phyloP scores from a whole-genome alignment of 108 stramenopile genomes.

The Cyclostephanos invisitatus region DNA sequence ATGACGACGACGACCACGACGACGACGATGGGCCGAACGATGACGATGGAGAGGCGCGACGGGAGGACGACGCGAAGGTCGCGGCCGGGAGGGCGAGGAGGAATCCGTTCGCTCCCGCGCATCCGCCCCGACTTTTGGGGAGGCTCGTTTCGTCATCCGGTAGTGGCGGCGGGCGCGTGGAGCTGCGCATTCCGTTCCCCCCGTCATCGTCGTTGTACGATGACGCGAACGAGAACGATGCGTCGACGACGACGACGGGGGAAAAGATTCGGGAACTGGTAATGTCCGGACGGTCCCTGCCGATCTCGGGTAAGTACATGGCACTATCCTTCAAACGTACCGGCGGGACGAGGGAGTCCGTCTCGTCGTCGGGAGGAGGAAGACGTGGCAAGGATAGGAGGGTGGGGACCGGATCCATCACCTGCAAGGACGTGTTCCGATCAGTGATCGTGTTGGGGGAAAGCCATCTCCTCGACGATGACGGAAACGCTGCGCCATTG shows the following conservation, averaged over 20 bases:
- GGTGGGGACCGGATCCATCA: slow-evolving; percentile 60
- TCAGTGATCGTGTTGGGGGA: slow-evolving; percentile 70
- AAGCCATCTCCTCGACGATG: slow-evolving; percentile 38
- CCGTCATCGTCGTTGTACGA: not conserved
- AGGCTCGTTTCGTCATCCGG: slow-evolving; percentile 20
- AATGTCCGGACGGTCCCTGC: slow-evolving; percentile 40
- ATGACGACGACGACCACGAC: not conserved
- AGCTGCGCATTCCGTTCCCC: slow-evolving; percentile 40
- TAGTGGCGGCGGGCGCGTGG: slow-evolving; percentile 17
- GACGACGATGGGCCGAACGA: slow-evolving; percentile 3
- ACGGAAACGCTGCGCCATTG: not conserved
- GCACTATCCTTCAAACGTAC: slow-evolving; percentile 46
- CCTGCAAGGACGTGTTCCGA: slow-evolving; percentile 65
- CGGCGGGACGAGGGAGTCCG: slow-evolving; percentile 29
- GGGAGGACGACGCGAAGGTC: not conserved
- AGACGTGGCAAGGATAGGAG: slow-evolving; percentile 45
- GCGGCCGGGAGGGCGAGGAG: slow-evolving; percentile 8
- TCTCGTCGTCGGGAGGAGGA: slow-evolving; percentile 31
- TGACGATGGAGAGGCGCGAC: not conserved
- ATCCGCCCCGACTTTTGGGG: slow-evolving; percentile 44
- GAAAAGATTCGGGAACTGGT: slow-evolving; percentile 21
- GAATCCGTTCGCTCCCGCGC: slow-evolving; percentile 40
- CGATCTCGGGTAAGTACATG: slow-evolving; percentile 45
- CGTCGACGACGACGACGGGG: slow-evolving; percentile 7
- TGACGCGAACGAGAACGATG: not conserved